Evolutionary conservation across 2,329 filamentous ascomycete genomes (phyloP), one percentile per base, ranked within the genome.

Genomic region (Colletotrichum euphorbiae): DNA sequence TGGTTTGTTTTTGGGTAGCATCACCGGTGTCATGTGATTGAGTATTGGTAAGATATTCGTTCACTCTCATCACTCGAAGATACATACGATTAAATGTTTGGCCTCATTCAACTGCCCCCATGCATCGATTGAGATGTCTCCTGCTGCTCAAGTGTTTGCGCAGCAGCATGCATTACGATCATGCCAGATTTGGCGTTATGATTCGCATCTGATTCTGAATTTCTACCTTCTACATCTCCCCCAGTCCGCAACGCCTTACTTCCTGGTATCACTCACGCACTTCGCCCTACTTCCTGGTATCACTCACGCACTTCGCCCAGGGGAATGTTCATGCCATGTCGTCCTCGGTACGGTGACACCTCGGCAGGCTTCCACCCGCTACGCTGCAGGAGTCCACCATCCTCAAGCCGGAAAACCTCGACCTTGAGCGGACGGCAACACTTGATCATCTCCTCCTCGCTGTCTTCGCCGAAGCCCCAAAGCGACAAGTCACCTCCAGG

Each of bases 401-500:
- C 87, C 31, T 82, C 78, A 13, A 95, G 77, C 66, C 83, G 82
- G 76, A 89, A 94, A 0, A 96, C 89, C 72, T 94, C 88, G 0
- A 95, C 90, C 54, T 89, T 89, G 6, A 96, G 84, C 1, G 92
- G 91, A 7, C 92, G 86, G 78, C 91, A 93, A 70, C 89, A 91
- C 67, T 87, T 87, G 72, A 86, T 77, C 86, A 93, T 93, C 60
- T 89, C 89, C 74, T 89, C 85, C 71, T 88, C 87, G 77, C 87
- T 90, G 52, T 85, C 86, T 48, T 85, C 87, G 12, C 90, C 90
- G 83, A 93, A 96, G 0, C 91, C 92, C 92, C 92, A 95, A n/a
- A 88, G 83, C 1, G 91, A 93, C 54, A 96, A 80, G 75, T 96
- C 93, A 0, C 93, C 93, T 2, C 93, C 93, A 0, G 93, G 93